Conservation (phyloP, 352 stramenopile species). For the Phytophthora cryptogea region DNA sequence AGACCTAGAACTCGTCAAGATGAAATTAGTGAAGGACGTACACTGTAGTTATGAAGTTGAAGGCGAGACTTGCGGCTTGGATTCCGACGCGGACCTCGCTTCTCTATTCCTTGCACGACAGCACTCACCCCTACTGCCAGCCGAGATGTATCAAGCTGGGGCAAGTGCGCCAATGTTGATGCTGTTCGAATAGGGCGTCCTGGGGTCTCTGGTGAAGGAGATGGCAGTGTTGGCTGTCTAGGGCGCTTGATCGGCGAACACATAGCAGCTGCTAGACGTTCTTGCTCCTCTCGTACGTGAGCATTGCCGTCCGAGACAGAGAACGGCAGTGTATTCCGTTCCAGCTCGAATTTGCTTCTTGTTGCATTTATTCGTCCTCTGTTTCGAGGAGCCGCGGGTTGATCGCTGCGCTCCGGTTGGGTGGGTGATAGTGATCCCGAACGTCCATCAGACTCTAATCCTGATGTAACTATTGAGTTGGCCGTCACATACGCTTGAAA, state of each 20-base stretch:
- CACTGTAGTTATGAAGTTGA: conserved; percentile 66
- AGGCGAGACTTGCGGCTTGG: conserved; percentile 61
- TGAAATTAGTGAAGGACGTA: conserved; percentile 22
- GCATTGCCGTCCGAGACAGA: conserved; percentile 41
- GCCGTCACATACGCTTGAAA: conserved; percentile 48
- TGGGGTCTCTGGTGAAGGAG: conserved; percentile 13
- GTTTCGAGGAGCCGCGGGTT: conserved; percentile 8
- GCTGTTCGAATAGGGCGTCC: conserved; percentile 36
- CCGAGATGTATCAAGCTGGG: conserved; percentile 55
- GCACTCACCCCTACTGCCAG: conserved; percentile 59
- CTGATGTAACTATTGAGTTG: conserved; percentile 42
- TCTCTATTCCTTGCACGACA: conserved; percentile 57
- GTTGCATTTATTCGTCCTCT: conserved; percentile 3
- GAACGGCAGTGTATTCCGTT: conserved; percentile 39
- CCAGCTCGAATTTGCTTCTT: conserved; percentile 55
- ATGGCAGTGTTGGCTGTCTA: conserved; percentile 1
- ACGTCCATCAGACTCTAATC: conserved; percentile 2
- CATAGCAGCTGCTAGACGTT: conserved; percentile 25
- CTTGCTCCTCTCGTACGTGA: conserved; percentile 30
- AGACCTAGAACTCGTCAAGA: neutral
- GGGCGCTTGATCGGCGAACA: conserved; percentile 45
- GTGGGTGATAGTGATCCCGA: conserved; percentile 25
- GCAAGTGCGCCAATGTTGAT: conserved; percentile 40
- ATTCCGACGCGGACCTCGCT: conserved; percentile 44
- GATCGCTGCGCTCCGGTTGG: conserved; percentile 12